phyloP scores from a whole-genome alignment of 176 grass and related monocot species.

The Microstegium vimineum region DNA sequence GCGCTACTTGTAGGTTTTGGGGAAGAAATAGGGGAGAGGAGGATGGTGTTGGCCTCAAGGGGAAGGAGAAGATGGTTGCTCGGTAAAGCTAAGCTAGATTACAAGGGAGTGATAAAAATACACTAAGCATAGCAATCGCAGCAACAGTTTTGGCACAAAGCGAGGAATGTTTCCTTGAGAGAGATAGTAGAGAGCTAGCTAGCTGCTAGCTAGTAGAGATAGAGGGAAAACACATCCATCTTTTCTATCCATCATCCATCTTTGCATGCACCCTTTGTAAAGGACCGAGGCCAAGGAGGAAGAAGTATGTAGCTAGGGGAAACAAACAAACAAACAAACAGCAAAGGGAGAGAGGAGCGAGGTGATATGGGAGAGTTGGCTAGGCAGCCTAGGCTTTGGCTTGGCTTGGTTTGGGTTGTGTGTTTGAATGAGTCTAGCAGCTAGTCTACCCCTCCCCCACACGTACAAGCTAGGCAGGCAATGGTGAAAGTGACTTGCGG shows the following conservation, averaged over 20 bases:
- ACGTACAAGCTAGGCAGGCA: background rate
- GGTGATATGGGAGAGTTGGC: background rate
- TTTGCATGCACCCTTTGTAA: background rate
- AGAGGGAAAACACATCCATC: background rate
- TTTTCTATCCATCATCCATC: slow-evolving; percentile 16
- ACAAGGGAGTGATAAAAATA: background rate
- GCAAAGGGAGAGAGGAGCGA: background rate
- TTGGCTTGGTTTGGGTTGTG: background rate
- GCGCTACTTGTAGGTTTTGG: slow-evolving; percentile 36
- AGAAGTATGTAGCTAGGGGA: no score
- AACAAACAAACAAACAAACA: no score
- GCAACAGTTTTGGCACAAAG: slow-evolving; percentile 26
- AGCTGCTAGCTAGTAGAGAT: background rate
- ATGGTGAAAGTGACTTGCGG: slow-evolving; percentile 25
- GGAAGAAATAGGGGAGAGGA: background rate
- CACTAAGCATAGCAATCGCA: background rate
- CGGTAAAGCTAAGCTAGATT: background rate
- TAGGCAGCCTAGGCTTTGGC: background rate
- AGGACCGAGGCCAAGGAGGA: background rate
- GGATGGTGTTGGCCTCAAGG: slow-evolving; percentile 36
- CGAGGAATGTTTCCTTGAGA: slow-evolving; percentile 48
- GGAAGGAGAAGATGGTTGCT: slow-evolving; percentile 20
- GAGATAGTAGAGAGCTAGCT: slow-evolving; percentile 26
- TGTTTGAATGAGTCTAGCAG: slow-evolving; percentile 35
- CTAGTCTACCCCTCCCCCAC: background rate